Conservation (phyloP, 345 rosid species). For the Cardamine chenopodiifolia region DNA sequence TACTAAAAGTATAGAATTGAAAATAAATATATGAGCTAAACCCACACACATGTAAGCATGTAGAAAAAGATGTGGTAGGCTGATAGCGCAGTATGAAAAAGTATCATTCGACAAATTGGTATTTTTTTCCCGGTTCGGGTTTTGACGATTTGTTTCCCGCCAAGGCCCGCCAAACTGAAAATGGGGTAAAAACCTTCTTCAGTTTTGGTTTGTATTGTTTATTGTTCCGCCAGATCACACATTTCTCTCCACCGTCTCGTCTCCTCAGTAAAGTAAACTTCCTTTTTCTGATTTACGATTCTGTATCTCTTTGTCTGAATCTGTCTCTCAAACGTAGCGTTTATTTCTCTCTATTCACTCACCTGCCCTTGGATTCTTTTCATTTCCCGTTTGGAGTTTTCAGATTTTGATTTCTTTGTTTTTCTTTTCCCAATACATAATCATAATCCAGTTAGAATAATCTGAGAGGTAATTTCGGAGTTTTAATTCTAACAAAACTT, state of each 20-base stretch:
- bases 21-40: too few relatives aligned
- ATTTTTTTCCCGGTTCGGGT: too few relatives aligned
- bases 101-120: background rate
- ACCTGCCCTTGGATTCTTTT: background rate
- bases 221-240: background rate
- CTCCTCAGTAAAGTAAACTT: background rate
- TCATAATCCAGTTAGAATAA: too few relatives aligned
- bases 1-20: too few relatives aligned
- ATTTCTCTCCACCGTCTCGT: conserved; percentile 1
- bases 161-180: conserved; percentile 21
- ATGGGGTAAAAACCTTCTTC: background rate
- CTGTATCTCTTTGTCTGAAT: background rate
- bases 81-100: too few relatives aligned
- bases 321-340: background rate
- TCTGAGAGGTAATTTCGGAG: background rate
- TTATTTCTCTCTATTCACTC: background rate
- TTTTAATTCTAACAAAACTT: conserved; percentile 4
- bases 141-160: conserved; percentile 23
- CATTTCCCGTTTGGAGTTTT: background rate
- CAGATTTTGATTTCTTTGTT: background rate
- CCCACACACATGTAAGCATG: too few relatives aligned
- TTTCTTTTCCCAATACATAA: background rate
- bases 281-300: background rate
- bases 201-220: background rate
- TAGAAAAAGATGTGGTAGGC: too few relatives aligned